Percentiles rank a stretch among this genome's conserved stretches.
Conservation (phyloP, 495 filamentous ascomycete species). For the Beverwykella pulmonaria region DNA sequence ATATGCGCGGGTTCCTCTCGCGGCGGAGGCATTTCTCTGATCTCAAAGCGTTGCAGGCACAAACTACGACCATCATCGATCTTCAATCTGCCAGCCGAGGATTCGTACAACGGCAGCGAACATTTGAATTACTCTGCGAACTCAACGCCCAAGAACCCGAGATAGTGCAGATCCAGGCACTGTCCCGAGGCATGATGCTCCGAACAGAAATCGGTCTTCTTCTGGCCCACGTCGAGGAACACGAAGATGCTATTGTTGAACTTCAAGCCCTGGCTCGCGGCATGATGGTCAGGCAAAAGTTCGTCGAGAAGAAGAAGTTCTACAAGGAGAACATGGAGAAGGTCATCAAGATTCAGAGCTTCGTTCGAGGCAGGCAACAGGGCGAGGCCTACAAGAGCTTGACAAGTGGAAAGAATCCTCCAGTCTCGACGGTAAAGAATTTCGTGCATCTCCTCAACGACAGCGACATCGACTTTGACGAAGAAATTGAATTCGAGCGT, state of each 20-base stretch:
- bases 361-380: slow-evolving; percentile 88
- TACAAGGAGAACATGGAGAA: slow-evolving; percentile 98
- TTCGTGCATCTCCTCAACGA: slow-evolving; percentile 98
- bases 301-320: slow-evolving; percentile 81
- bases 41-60: slow-evolving; percentile 60
- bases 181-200: slow-evolving; percentile 76
- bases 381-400: slow-evolving; percentile 96
- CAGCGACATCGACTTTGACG: slow-evolving; percentile 98
- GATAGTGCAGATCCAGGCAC: slow-evolving; percentile 68
- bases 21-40: slow-evolving; percentile 51
- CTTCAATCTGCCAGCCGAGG: slow-evolving; percentile 77
- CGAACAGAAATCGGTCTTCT: slow-evolving; percentile 69
- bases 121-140: slow-evolving; percentile 56
- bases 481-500: slow-evolving; percentile 92
- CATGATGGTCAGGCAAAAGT: slow-evolving; percentile 69
- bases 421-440: slow-evolving; percentile 93
- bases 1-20: slow-evolving; percentile 45
- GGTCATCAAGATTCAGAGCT: slow-evolving; percentile 97
- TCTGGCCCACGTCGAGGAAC: slow-evolving; percentile 73
- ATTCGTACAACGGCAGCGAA: slow-evolving; percentile 56
- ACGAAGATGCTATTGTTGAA: slow-evolving; percentile 73
- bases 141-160: slow-evolving; percentile 60
- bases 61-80: slow-evolving; percentile 60
- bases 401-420: slow-evolving; percentile 95
- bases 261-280: slow-evolving; percentile 78